phyloP scores from a whole-genome alignment of 139 green algal species.

The Diplosphaera chodatii region DNA sequence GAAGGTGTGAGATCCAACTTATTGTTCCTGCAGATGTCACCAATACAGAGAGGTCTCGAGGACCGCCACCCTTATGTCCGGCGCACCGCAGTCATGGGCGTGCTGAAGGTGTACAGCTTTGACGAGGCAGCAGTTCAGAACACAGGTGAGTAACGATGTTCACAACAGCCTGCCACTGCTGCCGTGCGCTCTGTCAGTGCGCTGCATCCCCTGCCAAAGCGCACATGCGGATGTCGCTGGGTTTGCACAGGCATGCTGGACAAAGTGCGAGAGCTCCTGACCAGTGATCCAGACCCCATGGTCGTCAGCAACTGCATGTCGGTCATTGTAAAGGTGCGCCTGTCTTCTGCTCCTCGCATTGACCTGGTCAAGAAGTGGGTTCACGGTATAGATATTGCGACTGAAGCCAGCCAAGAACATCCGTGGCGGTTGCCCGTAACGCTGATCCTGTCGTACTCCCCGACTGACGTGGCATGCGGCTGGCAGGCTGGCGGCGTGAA shows the following conservation, averaged over 20 bases:
- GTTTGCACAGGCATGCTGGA: conserved; percentile 55
- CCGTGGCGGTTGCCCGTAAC: too few relatives aligned
- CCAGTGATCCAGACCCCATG: conserved; percentile 66
- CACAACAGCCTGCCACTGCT: too few relatives aligned
- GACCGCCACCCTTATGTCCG: conserved; percentile 86
- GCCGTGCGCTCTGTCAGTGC: too few relatives aligned
- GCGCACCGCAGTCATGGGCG: conserved; percentile 83
- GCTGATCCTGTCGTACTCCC: too few relatives aligned
- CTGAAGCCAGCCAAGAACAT: too few relatives aligned
- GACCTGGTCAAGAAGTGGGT: too few relatives aligned
- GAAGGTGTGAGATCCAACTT: too few relatives aligned
- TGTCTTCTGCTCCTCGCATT: too few relatives aligned
- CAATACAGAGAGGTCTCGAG: conserved; percentile 50
- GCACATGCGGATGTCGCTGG: too few relatives aligned
- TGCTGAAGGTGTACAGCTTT: conserved; percentile 78
- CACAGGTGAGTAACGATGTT: conserved; percentile 20
- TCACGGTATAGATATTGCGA: too few relatives aligned
- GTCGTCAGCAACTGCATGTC: conserved; percentile 87
- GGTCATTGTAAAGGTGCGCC: conserved; percentile 58
- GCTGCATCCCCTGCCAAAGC: too few relatives aligned
- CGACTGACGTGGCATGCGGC: not conserved
- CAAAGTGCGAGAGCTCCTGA: conserved; percentile 56
- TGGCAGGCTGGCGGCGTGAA: conserved; percentile 22
- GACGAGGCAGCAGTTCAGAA: conserved; percentile 26
- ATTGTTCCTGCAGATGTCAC: conserved; percentile 34